A percentile compares a stretch with the other conserved stretches of the same genome.
Evolutionary conservation across 352 stramenopile genomes (phyloP).

Genomic region (Phytophthora capsici): DNA sequence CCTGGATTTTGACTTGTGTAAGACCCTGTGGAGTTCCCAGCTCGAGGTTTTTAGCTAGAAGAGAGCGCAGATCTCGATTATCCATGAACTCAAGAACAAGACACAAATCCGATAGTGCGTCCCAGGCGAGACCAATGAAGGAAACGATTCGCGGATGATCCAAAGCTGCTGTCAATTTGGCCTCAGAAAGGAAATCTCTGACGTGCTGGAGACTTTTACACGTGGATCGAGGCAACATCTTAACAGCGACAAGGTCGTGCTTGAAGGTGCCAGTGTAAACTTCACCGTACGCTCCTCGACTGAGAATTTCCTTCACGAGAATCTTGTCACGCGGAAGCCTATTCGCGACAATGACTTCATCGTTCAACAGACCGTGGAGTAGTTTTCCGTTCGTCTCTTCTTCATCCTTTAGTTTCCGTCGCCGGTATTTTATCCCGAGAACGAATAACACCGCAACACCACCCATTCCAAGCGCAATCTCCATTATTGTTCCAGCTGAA

Average conservation of each 20-base stretch:
- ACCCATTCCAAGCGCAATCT: too few species aligned
- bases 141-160: constrained; percentile 37
- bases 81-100: constrained; percentile 53
- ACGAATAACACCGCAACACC: too few species aligned
- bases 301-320: constrained; percentile 13
- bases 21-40: constrained; percentile 19
- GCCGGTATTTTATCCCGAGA: too few species aligned
- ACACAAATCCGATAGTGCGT: constrained; percentile 38
- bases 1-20: constrained; percentile 36
- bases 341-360: constrained; percentile 39
- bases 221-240: neutral
- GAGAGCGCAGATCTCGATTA: constrained; percentile 39
- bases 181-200: constrained; percentile 41
- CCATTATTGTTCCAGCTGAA: too few species aligned
- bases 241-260: neutral
- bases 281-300: neutral
- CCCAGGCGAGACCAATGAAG: constrained; percentile 46
- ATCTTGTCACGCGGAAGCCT: constrained; percentile 40
- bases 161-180: constrained; percentile 34
- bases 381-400: too few species aligned
- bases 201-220: constrained; percentile 11
- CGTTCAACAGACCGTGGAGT: constrained; percentile 30
- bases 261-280: neutral
- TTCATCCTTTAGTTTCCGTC: too few species aligned
- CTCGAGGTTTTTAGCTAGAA: constrained; percentile 30